A percentile compares a stretch with the other conserved stretches of the same genome.
phyloP scores from a whole-genome alignment of 495 filamentous ascomycete species.

The Aspergillus ellipticus region DNA sequence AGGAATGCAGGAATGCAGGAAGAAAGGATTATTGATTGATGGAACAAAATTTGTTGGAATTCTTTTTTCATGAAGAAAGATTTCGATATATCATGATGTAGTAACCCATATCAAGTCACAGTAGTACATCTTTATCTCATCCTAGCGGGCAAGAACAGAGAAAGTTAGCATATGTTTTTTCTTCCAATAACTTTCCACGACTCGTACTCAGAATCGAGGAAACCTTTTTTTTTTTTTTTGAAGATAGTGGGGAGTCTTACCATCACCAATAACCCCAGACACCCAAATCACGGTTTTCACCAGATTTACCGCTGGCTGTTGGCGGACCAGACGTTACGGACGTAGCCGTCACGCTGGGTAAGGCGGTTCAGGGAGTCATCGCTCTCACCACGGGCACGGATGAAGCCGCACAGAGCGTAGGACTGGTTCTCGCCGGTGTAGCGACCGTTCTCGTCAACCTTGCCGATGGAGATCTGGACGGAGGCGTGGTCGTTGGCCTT shows the following conservation, averaged over 20 bases:
- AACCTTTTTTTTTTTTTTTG: no score
- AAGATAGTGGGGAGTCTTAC: background rate
- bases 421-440: conserved; percentile 97
- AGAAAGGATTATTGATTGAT: conserved; percentile 15
- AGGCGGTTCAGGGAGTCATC: conserved; percentile 96
- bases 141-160: no score
- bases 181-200: background rate
- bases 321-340: conserved; percentile 94
- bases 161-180: background rate
- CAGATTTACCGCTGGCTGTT: conserved; percentile 60
- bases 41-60: background rate
- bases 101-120: conserved; percentile 10
- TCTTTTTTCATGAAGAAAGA: background rate
- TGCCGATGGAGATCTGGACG: conserved; percentile 84
- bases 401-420: conserved; percentile 96
- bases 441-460: conserved; percentile 93
- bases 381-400: conserved; percentile 94
- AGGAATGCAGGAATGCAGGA: background rate
- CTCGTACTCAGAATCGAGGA: no score
- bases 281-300: background rate
- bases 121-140: conserved; percentile 13
- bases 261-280: conserved; percentile 10
- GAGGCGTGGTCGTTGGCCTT: conserved; percentile 98
- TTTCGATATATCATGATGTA: conserved; percentile 8
- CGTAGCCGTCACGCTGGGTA: conserved; percentile 88